Evolutionary conservation across 441 rosid genomes (phyloP).

Genomic region (Euphorbia schlechtendalii): DNA sequence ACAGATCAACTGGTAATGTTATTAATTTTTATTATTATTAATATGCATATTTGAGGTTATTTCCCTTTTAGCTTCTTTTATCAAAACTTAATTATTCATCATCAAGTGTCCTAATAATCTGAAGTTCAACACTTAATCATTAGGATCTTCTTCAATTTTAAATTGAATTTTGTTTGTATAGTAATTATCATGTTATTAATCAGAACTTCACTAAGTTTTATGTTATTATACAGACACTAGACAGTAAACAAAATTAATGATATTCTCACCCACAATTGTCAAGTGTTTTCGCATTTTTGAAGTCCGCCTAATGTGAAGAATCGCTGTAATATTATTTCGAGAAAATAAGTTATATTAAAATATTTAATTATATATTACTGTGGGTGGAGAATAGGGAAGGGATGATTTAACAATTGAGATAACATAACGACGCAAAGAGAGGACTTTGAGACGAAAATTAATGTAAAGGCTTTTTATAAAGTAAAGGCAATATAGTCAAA

Average conservation of each 20-base stretch:
- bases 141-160: too few relatives aligned
- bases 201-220: neutral
- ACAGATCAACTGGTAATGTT: too few relatives aligned
- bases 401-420: conserved; percentile 9
- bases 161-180: too few relatives aligned
- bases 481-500: conserved; percentile 4
- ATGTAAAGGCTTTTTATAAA: neutral
- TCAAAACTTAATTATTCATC: neutral
- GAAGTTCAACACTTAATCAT: neutral
- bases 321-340: too few relatives aligned
- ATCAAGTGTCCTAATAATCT: neutral
- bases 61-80: neutral
- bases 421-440: conserved; percentile 15
- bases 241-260: too few relatives aligned
- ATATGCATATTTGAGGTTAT: neutral
- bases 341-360: too few relatives aligned
- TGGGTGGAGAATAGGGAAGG: too few relatives aligned
- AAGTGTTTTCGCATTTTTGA: too few relatives aligned
- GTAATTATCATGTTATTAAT: neutral
- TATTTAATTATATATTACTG: too few relatives aligned
- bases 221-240: too few relatives aligned
- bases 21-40: neutral
- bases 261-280: too few relatives aligned
- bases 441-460: conserved; percentile 8
- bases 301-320: neutral